phyloP scores from a whole-genome alignment of 2,329 filamentous ascomycete genomes.

The Curvularia sp. region DNA sequence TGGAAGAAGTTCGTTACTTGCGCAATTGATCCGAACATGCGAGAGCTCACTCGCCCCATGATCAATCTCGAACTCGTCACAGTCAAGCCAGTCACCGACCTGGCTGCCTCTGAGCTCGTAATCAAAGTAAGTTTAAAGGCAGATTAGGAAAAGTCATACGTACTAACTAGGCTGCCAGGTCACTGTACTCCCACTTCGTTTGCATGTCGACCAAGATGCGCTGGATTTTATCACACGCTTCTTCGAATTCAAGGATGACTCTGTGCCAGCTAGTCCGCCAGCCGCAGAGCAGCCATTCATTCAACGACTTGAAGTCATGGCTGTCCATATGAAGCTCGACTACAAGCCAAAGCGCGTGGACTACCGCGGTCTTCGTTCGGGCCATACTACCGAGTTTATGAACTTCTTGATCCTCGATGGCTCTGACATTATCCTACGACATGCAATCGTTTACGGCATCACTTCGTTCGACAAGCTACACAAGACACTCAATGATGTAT shows the following conservation, averaged over 20 bases:
- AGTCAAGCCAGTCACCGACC: slow-evolving; percentile 81
- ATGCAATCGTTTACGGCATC: slow-evolving; percentile 91
- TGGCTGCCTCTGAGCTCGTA: slow-evolving; percentile 89
- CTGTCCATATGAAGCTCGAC: slow-evolving; percentile 84
- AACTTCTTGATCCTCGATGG: slow-evolving; percentile 95
- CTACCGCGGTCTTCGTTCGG: slow-evolving; percentile 89
- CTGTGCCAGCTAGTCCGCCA: slow-evolving; percentile 62
- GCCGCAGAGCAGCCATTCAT: slow-evolving; percentile 76
- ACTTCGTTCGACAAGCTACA: slow-evolving; percentile 90
- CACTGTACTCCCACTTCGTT: slow-evolving; percentile 79
- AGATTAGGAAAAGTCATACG: not conserved
- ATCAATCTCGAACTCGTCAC: slow-evolving; percentile 86
- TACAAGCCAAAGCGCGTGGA: slow-evolving; percentile 99
- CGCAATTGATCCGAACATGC: slow-evolving; percentile 82
- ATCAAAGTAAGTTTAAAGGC: slow-evolving; percentile 66
- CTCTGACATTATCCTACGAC: slow-evolving; percentile 82
- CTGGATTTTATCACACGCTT: slow-evolving; percentile 96
- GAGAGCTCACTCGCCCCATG: slow-evolving; percentile 88
- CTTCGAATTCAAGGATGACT: slow-evolving; percentile 94
- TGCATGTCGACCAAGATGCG: slow-evolving; percentile 97
- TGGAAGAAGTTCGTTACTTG: slow-evolving; percentile 99
- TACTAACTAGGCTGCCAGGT: slow-evolving; percentile 48
- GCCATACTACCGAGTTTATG: slow-evolving; percentile 97
- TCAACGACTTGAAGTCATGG: slow-evolving; percentile 85
- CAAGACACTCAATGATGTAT: slow-evolving; percentile 90